Conservation (phyloP, 1,284 basidiomycete species). For the Cutaneotrichosporon dermatis region DNA sequence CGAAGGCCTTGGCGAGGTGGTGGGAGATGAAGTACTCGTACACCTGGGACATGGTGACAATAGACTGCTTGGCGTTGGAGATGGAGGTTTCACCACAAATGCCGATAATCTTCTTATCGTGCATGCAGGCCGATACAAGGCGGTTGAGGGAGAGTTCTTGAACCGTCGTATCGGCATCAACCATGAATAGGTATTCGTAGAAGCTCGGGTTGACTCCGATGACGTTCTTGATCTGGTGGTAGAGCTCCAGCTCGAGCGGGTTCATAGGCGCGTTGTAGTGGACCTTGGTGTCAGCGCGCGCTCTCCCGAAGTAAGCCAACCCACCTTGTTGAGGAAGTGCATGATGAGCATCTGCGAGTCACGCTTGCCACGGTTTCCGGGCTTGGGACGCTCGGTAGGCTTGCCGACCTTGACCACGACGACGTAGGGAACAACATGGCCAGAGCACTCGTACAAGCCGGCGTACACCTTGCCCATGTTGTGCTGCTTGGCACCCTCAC, state of each 20-base stretch:
- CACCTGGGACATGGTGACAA: slow-evolving; percentile 97
- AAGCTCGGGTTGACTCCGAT: slow-evolving; percentile 98
- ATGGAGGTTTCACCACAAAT: slow-evolving; percentile 91
- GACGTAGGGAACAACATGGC: slow-evolving; percentile 94
- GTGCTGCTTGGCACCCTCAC: slow-evolving; percentile 91
- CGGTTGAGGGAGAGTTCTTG: slow-evolving; percentile 85
- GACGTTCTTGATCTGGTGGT: slow-evolving; percentile 99
- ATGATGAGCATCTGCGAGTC: slow-evolving; percentile 95
- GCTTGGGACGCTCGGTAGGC: slow-evolving; percentile 84
- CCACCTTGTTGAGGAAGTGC: slow-evolving; percentile 85
- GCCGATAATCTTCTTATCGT: slow-evolving; percentile 90
- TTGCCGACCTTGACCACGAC: slow-evolving; percentile 97
- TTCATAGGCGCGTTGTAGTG: slow-evolving; percentile 97
- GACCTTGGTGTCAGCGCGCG: slow-evolving; percentile 55
- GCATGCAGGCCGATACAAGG: slow-evolving; percentile 76
- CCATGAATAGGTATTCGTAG: slow-evolving; percentile 95
- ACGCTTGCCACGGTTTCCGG: slow-evolving; percentile 94
- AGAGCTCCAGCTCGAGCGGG: slow-evolving; percentile 93
- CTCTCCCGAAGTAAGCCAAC: slow-evolving; percentile 17
- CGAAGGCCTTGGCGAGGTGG: slow-evolving; percentile 97
- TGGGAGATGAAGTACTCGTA: slow-evolving; percentile 98
- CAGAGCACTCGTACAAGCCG: slow-evolving; percentile 86
- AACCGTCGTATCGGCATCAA: slow-evolving; percentile 98
- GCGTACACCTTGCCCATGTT: slow-evolving; percentile 99
- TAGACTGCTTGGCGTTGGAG: slow-evolving; percentile 80